phyloP scores from a whole-genome alignment of 1,139 yeast species.

The Magnusiomyces tetraspermus region DNA sequence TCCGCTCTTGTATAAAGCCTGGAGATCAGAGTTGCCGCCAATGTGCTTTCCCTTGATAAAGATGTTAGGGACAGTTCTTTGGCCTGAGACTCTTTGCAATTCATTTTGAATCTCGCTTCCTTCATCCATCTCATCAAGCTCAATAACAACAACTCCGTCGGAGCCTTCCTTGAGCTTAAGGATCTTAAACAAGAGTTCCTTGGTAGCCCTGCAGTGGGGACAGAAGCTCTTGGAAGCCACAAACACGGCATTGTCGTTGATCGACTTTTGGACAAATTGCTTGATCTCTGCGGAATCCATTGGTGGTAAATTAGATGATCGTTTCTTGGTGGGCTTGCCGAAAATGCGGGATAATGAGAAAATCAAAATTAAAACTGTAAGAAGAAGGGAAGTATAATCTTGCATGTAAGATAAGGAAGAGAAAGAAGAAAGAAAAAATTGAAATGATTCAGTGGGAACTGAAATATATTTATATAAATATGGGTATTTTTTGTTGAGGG shows the following conservation, averaged over 20 bases:
- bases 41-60: slow-evolving; percentile 85
- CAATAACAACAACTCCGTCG: slow-evolving; percentile 20
- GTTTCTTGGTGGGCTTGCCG: neutral
- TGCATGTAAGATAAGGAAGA: no score
- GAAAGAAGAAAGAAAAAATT: no score
- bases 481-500: no score
- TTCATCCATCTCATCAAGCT: slow-evolving; percentile 32
- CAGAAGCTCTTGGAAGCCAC: slow-evolving; percentile 15
- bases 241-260: slow-evolving; percentile 10
- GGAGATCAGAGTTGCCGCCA: slow-evolving; percentile 90
- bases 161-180: slow-evolving; percentile 22
- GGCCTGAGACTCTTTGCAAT: slow-evolving; percentile 68
- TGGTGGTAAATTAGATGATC: no score
- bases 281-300: neutral
- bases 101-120: slow-evolving; percentile 73
- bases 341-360: neutral
- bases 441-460: no score
- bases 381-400: no score
- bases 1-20: slow-evolving; percentile 42
- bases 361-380: neutral
- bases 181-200: slow-evolving; percentile 19
- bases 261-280: slow-evolving; percentile 4
- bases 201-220: slow-evolving; percentile 28
- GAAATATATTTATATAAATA: no score
- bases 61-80: slow-evolving; percentile 87